Conservation (phyloP, 306 rosid genomes). For the Dalbergia cultrata region DNA sequence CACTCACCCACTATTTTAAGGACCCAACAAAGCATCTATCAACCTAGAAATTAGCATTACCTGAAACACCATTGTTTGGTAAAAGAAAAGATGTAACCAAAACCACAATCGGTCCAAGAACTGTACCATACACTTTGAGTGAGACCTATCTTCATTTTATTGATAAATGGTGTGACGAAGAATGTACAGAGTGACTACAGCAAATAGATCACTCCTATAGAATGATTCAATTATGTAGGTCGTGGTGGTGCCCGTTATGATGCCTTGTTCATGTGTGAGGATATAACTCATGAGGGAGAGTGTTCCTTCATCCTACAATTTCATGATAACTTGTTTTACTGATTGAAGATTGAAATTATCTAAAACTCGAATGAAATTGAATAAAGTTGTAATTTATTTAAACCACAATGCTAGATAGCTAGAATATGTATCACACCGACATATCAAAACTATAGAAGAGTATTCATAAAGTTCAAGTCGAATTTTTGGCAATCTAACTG, state of each 20-base stretch:
- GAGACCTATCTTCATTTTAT: slow-evolving; percentile 25
- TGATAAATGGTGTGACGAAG: slow-evolving; percentile 20
- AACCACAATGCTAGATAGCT: too few species aligned
- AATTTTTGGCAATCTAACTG: too few species aligned
- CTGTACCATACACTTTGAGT: slow-evolving; percentile 33
- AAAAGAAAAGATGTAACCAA: slow-evolving; percentile 45
- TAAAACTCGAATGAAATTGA: slow-evolving; percentile 7
- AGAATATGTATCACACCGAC: too few species aligned
- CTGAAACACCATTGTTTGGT: slow-evolving; percentile 17
- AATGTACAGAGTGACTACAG: slow-evolving; percentile 15
- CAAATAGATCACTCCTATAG: slow-evolving; percentile 35
- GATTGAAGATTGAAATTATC: background rate
- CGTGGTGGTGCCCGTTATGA: slow-evolving; percentile 32
- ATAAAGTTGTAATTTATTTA: background rate
- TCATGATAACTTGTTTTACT: background rate
- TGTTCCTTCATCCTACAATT: background rate
- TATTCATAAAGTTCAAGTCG: too few species aligned
- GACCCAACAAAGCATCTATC: slow-evolving; percentile 29
- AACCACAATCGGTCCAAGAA: slow-evolving; percentile 30
- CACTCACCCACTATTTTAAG: slow-evolving; percentile 25
- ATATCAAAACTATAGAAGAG: too few species aligned
- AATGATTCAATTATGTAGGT: slow-evolving; percentile 48
- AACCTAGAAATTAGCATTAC: slow-evolving; percentile 10
- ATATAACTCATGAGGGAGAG: background rate
- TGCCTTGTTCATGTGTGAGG: slow-evolving; percentile 26